Base-by-base conservation (phyloP, 176 grass and related monocot genomes). In the Pharus latifolius region DNA sequence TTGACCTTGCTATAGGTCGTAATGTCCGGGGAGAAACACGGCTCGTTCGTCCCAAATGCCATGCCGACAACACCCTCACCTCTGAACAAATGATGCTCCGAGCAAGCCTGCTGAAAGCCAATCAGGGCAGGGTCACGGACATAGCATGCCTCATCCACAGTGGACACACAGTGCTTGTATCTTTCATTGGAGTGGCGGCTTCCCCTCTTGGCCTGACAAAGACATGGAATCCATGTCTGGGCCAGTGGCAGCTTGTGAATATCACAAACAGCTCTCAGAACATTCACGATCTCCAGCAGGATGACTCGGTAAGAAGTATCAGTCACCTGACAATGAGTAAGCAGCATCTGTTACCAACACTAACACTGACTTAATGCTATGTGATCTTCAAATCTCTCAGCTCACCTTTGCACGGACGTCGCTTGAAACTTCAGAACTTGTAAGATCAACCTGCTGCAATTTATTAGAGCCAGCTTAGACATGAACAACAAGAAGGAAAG, bases 71-170 rank as follows among this genome's bases (percentile, higher is more conserved):
- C 68, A 59, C 96, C 96, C 84, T 99, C 78, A 16, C 87, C 96
- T 84, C 70, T 88, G 72, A 99, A 84, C 27, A 99, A 69, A 80
- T 99, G 96, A 76, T 99, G 96, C 59, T 99, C 96, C 0, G 96
- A 95, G 76, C 96, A 99, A 51, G 96, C 85, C 61, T 95, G 81
- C 11, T 99, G 96, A 78, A 99, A 99, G 20, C 65, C 74, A 7
- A 61, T 10, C 66, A 91, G 68, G 4, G 7, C 19, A 13, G 32
- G 29, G 74, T 99, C 87, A 1, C 55, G 73, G 32, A 95, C 31
- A 27, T 88, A 95, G 41, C 78, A 99, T 5, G 90, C 96, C 22
- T 69, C 77, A 13, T 99, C 90, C 10, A 95, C 59, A 20, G 90
- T 95, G 12, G 96, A 99, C 32, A 99, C 64, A 16, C 96, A 99